phyloP scores from a whole-genome alignment of 495 filamentous ascomycete genomes.

The Corynascus novoguineensis region DNA sequence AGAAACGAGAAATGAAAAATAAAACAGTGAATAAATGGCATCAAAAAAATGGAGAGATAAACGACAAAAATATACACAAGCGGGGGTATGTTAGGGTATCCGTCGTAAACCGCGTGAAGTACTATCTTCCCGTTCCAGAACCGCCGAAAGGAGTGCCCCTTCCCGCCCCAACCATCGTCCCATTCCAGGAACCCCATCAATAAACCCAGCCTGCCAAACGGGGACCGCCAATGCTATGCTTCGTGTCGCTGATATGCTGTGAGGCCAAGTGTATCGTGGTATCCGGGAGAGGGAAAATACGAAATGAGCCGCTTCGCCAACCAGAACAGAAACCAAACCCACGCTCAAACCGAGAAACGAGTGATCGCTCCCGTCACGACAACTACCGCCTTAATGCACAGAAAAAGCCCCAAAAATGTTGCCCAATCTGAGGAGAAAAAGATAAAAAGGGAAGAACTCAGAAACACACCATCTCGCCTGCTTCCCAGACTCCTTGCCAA shows the following conservation, averaged over 20 bases:
- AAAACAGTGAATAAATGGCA: conserved; percentile 2
- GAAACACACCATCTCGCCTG: conserved; percentile 1
- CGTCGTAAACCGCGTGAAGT: conserved; percentile 7
- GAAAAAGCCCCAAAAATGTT: conserved; percentile 12
- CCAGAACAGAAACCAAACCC: conserved; percentile 11
- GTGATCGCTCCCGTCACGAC: conserved; percentile 9
- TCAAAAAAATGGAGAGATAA: not conserved
- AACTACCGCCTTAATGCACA: conserved; percentile 21
- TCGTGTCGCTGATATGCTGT: conserved; percentile 26
- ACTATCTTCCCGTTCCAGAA: conserved; percentile 19
- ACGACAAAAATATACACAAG: conserved; percentile 8
- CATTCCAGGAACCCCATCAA: conserved; percentile 1
- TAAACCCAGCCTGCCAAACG: conserved; percentile 8
- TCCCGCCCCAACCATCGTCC: not conserved
- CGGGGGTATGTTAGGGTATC: conserved; percentile 17
- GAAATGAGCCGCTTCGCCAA: conserved; percentile 14
- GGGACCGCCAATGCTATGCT: conserved; percentile 25
- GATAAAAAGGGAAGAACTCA: conserved; percentile 10
- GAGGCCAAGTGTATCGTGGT: conserved; percentile 33
- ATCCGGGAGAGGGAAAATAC: conserved; percentile 14
- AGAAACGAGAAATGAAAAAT: not conserved
- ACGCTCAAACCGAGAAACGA: conserved; percentile 12
- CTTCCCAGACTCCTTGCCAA: conserved; percentile 27
- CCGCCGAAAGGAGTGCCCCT: conserved; percentile 6
- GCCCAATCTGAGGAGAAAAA: conserved; percentile 21